These are phyloP conservation scores for Sporisorium reilianum DNA, from an alignment of 1,284 basidiomycete species.

Conservation along the genomic window DNA sequence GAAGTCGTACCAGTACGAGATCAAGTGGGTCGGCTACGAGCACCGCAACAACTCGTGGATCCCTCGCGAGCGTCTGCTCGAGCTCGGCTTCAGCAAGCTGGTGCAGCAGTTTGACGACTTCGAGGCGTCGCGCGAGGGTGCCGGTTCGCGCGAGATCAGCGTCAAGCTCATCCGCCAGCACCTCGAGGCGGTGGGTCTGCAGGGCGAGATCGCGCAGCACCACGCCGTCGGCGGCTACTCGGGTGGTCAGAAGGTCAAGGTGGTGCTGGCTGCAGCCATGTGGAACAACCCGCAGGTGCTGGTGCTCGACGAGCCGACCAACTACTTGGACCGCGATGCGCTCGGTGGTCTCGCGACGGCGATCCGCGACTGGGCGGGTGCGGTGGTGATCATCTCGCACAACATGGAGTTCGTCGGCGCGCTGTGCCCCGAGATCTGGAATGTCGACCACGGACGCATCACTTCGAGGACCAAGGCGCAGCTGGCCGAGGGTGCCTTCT, in stretches of 20 bases:
- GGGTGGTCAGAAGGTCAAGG: slow-evolving; percentile 91
- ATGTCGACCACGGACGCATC: slow-evolving; percentile 79
- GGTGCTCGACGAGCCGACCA: slow-evolving; percentile 80
- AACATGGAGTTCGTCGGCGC: slow-evolving; percentile 73
- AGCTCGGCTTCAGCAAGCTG: slow-evolving; percentile 90
- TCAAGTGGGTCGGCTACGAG: slow-evolving; percentile 95
- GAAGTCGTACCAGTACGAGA: slow-evolving; percentile 90
- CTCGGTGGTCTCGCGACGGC: slow-evolving; percentile 93
- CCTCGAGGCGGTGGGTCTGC: slow-evolving; percentile 82
- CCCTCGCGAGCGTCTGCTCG: slow-evolving; percentile 86
- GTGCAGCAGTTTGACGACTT: slow-evolving; percentile 97
- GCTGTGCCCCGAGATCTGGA: slow-evolving; percentile 74
- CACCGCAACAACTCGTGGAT: slow-evolving; percentile 96
- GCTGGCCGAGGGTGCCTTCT: slow-evolving; percentile 81
- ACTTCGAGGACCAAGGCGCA: slow-evolving; percentile 88
- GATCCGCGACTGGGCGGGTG: slow-evolving; percentile 95
- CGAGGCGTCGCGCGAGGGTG: slow-evolving; percentile 81
- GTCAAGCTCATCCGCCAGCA: slow-evolving; percentile 68
- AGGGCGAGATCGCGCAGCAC: slow-evolving; percentile 73
- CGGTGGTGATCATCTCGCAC: slow-evolving; percentile 97
- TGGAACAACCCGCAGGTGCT: slow-evolving; percentile 69
- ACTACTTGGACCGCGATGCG: slow-evolving; percentile 78
- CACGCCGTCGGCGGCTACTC: slow-evolving; percentile 65
- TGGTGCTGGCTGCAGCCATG: slow-evolving; percentile 71
- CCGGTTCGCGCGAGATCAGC: slow-evolving; percentile 77